phyloP scores from a whole-genome alignment of 2,329 filamentous ascomycete species.

The Ophiosphaerella herpotricha region DNA sequence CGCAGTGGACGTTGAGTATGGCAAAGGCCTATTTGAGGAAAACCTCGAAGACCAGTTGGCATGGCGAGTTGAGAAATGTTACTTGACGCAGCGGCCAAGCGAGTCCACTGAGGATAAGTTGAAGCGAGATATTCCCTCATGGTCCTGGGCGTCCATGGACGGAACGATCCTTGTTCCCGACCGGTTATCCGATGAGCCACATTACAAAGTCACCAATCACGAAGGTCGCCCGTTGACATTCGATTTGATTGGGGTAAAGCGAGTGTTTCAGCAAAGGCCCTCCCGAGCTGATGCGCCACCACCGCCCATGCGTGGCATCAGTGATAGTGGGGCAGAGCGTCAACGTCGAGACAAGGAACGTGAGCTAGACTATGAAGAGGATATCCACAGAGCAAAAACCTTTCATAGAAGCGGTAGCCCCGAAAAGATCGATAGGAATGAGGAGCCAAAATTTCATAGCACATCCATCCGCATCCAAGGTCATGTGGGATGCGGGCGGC shows the following conservation, averaged over 20 bases:
- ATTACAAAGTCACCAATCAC: conserved; percentile 21
- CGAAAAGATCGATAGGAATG: conserved; percentile 6
- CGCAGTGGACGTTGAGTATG: conserved; percentile 22
- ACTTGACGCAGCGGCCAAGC: conserved; percentile 8
- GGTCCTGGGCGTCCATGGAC: conserved; percentile 31
- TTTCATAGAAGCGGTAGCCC: not conserved
- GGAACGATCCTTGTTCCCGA: conserved; percentile 19
- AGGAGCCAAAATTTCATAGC: conserved; percentile 15
- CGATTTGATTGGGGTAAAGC: conserved; percentile 15
- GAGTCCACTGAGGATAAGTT: conserved; percentile 6
- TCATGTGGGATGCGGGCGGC: conserved; percentile 13
- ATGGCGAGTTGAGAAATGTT: conserved; percentile 26
- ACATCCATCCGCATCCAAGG: conserved; percentile 21
- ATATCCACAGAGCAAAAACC: not conserved
- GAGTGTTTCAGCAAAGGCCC: not conserved
- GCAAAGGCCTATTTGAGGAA: conserved; percentile 26
- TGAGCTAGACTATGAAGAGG: not conserved
- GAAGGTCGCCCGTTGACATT: conserved; percentile 10
- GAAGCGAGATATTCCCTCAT: conserved; percentile 21
- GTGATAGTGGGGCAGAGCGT: conserved; percentile 13
- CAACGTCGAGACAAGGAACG: conserved; percentile 4
- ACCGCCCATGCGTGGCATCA: conserved; percentile 9
- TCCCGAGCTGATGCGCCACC: not conserved
- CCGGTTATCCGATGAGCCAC: conserved; percentile 11
- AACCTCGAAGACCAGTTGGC: conserved; percentile 31